Percentiles rank a stretch among this genome's conserved stretches.
Conservation (phyloP, 139 green algal genomes). For the Micractinium sp. region DNA sequence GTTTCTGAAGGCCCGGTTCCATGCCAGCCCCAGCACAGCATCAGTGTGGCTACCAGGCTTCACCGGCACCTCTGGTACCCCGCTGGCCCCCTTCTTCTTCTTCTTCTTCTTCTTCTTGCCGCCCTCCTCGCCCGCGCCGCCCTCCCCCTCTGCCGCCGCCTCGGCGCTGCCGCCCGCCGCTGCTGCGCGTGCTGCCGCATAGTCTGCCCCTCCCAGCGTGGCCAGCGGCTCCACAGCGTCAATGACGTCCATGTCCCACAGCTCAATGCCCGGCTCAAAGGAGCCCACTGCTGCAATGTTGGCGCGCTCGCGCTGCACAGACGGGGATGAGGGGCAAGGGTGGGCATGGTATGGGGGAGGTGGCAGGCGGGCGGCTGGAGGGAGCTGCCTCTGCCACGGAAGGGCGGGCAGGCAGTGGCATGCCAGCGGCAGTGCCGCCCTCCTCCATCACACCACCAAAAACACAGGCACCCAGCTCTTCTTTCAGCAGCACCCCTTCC, state of each 20-base stretch:
- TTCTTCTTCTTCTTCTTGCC: constrained; percentile 51
- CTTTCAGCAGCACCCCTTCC: no score
- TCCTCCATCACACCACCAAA: no score
- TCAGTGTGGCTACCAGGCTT: constrained; percentile 87
- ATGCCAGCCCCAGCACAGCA: constrained; percentile 89
- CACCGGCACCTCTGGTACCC: constrained; percentile 43
- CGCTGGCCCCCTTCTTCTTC: constrained; percentile 36
- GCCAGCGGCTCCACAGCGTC: constrained; percentile 71
- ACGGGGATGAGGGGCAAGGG: no score
- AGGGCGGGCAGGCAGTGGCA: no score
- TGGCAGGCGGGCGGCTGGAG: background rate
- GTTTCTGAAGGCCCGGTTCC: constrained; percentile 91
- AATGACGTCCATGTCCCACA: constrained; percentile 87
- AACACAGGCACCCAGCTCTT: no score
- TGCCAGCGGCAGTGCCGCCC: no score
- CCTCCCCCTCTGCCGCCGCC: background rate
- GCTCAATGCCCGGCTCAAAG: constrained; percentile 95
- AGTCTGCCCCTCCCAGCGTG: constrained; percentile 79
- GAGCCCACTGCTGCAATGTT: constrained; percentile 92
- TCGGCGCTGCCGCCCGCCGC: constrained; percentile 12
- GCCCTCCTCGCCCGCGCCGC: constrained; percentile 12
- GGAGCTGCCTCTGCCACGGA: background rate
- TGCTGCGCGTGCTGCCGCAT: constrained; percentile 20
- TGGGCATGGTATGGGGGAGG: background rate
- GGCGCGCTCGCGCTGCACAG: constrained; percentile 18